These are phyloP conservation scores for Ascochyta koolunga DNA, from an alignment of 2,329 filamentous ascomycete genomes.

Conservation along the genomic window DNA sequence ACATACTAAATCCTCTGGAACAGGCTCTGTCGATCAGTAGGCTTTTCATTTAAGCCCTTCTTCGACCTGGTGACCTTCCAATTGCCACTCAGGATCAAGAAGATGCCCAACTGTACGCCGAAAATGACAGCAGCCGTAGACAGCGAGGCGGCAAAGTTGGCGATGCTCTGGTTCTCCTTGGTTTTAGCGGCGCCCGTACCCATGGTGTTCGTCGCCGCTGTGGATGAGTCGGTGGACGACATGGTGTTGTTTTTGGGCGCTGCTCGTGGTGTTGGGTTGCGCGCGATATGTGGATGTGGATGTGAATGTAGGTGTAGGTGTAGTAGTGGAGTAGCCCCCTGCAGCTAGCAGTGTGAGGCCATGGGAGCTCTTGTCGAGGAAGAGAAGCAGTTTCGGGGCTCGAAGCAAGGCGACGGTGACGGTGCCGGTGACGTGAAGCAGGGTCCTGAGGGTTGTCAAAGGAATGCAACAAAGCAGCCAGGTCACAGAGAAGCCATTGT, in stretches of 20 bases:
- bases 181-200: neutral
- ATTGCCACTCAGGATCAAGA: conserved; percentile 47
- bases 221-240: conserved; percentile 1
- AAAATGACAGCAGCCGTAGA: conserved; percentile 46
- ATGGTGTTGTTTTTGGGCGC: conserved; percentile 2
- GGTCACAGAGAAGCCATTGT: conserved; percentile 10
- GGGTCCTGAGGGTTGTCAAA: conserved; percentile 9
- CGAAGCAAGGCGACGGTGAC: conserved; percentile 4
- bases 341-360: conserved; percentile 9
- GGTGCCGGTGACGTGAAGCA: conserved; percentile 1
- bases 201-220: neutral
- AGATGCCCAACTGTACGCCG: conserved; percentile 41
- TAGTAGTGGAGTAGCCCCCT: neutral
- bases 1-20: conserved; percentile 49
- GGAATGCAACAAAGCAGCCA: conserved; percentile 13
- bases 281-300: conserved; percentile 2
- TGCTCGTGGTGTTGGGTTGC: neutral
- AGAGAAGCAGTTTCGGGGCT: neutral
- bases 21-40: conserved; percentile 40
- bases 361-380: neutral
- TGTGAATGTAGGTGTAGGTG: too few species aligned
- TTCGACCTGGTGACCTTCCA: conserved; percentile 42
- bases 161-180: conserved; percentile 41
- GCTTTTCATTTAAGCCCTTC: conserved; percentile 21
- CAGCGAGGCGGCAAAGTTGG: conserved; percentile 47